Evolutionary conservation across 768 basidiomycete species (phyloP), one percentile per base, ranked within the genome.

Genomic region (Hericium alpestre): DNA sequence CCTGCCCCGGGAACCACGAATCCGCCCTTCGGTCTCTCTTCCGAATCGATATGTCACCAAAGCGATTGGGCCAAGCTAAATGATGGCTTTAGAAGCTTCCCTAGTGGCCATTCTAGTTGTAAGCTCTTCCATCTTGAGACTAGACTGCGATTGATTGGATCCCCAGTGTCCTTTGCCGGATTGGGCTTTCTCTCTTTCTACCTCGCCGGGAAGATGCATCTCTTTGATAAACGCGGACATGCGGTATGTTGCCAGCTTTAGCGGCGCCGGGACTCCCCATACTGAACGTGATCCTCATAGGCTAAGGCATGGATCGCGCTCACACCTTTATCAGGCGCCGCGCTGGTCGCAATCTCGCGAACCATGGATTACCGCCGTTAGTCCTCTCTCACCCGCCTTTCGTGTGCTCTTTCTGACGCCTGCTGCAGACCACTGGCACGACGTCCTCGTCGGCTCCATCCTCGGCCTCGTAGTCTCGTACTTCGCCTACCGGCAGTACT

Each of bases 31-130:
- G 87, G 90, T 0, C 73, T 98, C 8, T 82, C 84, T 0, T 82
- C 76, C n/a, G 80, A 77, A 54, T 76, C 79, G 5, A 83, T 95
- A 54, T 99, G 96, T 70, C 90, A 90, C 1, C 85, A 86, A 63
- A 75, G 80, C 4, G 71, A 88, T 60, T 63, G 67, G 16, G 61
- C 65, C 8, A 77, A 84, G 25, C 69, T 93, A 61, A 72, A 75
- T 27, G 91, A 95, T 71, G 94, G 93, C 1, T 97, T 91, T 74
- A 80, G 89, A 63, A 93, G 91, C 66, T 96, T 97, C 69, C 87
- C 87, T 13, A 91, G 89, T 55, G 94, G 94, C 1, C 93, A 96
- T 70, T 86, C 91, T 3, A 92, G 90, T 63, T 59, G 92, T 93
- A 71, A 52, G 86, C 72, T 13, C 16, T 43, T 46, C 43, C 3